Base-by-base conservation (phyloP, 1,139 yeast species). In the Lodderomyces theae region DNA sequence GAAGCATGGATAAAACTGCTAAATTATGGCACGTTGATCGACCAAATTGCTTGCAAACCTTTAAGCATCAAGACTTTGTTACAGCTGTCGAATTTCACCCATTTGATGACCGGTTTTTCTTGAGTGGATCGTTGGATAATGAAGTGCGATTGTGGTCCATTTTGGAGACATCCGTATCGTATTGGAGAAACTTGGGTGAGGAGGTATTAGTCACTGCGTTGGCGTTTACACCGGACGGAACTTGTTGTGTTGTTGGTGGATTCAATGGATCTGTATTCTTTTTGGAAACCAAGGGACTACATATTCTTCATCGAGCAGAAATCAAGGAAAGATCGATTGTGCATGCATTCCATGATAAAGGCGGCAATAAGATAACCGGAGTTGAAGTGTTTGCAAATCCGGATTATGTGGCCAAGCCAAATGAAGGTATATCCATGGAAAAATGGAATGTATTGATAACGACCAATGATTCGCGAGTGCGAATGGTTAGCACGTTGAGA, bases 1-100 rank as follows among this genome's bases (percentile, higher is more conserved):
- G 95, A 2, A 84, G 95, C 6, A 86, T 86, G 86, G 97, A 90
- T 61, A 77, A 79, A 49, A 83, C 95, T 0, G 95, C 82, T 1
- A 76, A 79, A 46, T 64, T 90, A 37, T 90, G 97, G 97, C 95
- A 90, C 58, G 75, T 84, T 10, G 87, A 86, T 35, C 69, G 90
- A 37, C 64, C 64, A 1, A 73, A 69, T 13, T 80, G 88, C 42
- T 65, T 90, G 25, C 77, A 84, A 41, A 72, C 82, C 1, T 89
- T 86, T 56, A 60, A 63, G 21, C 94, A 88, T 54, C 77, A 80
- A 24, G 96, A 88, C 60, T 85, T 87, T 60, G 96, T 88, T 4
- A 86, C 96, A 0, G 72, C 86, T 12, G 87, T 86, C 4, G 77
- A 77, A 39, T 90, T 90, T 58, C 96, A 88, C 54, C 95, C 95